Percentiles rank a stretch among this genome's conserved stretches.
phyloP scores from a whole-genome alignment of 306 rosid species.

The Prunus davidiana region DNA sequence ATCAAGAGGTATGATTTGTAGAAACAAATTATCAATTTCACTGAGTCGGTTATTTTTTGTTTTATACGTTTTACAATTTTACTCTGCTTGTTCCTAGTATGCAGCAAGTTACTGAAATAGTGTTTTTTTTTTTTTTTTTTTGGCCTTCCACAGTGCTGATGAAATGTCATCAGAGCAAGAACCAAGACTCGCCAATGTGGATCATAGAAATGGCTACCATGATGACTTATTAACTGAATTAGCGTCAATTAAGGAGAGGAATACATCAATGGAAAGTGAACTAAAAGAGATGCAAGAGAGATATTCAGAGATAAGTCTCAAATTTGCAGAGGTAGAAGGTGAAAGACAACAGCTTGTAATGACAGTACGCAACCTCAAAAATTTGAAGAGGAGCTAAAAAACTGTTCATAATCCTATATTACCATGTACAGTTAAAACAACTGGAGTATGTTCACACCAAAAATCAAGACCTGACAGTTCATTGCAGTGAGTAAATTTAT shows the following conservation, averaged over 20 bases:
- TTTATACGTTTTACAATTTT: too few relatives aligned
- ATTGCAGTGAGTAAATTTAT: slow-evolving; percentile 52
- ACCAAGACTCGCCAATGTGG: slow-evolving; percentile 6
- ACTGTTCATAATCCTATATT: slow-evolving; percentile 25
- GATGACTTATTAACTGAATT: slow-evolving; percentile 42
- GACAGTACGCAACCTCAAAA: slow-evolving; percentile 76
- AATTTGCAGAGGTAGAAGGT: slow-evolving; percentile 96
- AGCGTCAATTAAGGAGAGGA: slow-evolving; percentile 55
- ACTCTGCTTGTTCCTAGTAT: background rate
- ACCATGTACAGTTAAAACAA: slow-evolving; percentile 49
- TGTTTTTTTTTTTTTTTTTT: slow-evolving; percentile 6
- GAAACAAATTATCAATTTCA: background rate
- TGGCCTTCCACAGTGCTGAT: slow-evolving; percentile 29
- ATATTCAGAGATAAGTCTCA: slow-evolving; percentile 96
- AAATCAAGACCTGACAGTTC: slow-evolving; percentile 25
- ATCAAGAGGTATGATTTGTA: slow-evolving; percentile 39
- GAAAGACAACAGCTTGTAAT: slow-evolving; percentile 96
- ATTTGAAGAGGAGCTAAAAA: slow-evolving; percentile 45
- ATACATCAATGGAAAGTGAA: slow-evolving; percentile 77
- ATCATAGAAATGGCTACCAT: slow-evolving; percentile 17
- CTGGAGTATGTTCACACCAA: slow-evolving; percentile 21
- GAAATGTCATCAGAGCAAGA: slow-evolving; percentile 29
- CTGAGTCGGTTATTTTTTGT: background rate
- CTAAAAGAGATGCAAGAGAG: slow-evolving; percentile 98
- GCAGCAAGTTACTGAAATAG: background rate